Conservation (phyloP, 2,329 filamentous ascomycete species). For the Trichoderma guizhouense region DNA sequence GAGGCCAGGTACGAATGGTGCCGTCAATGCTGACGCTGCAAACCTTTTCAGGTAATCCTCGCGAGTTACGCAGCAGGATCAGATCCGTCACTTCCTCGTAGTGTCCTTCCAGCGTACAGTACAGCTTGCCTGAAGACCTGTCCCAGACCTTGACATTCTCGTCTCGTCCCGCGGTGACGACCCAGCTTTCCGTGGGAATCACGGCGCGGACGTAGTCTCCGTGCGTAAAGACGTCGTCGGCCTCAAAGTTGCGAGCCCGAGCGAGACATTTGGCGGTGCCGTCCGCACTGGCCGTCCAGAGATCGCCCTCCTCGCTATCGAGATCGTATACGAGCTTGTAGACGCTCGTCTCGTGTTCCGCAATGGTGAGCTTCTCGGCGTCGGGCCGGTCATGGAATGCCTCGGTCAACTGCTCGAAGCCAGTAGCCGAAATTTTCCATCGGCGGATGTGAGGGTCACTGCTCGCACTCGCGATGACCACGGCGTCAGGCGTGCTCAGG, state of each 20-base stretch:
- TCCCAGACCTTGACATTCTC: conserved; percentile 94
- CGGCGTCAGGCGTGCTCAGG: conserved; percentile 45
- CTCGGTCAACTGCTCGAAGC: conserved; percentile 54
- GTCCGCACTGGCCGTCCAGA: conserved; percentile 93
- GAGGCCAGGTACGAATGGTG: conserved; percentile 80
- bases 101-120: conserved; percentile 76
- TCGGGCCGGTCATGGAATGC: conserved; percentile 40
- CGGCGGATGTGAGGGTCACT: conserved; percentile 76
- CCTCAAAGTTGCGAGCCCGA: conserved; percentile 63
- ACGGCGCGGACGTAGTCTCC: conserved; percentile 89
- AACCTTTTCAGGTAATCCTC: conserved; percentile 45
- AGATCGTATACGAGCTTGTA: conserved; percentile 74
- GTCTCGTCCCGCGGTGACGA: conserved; percentile 84
- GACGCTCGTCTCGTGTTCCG: conserved; percentile 86
- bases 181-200: conserved; percentile 70
- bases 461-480: conserved; percentile 73
- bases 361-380: conserved; percentile 52
- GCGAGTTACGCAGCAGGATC: conserved; percentile 51
- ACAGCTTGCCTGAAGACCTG: conserved; percentile 64
- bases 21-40: conserved; percentile 87
- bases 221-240: conserved; percentile 71
- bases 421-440: conserved; percentile 61
- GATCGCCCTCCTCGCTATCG: conserved; percentile 60
- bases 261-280: conserved; percentile 80
- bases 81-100: conserved; percentile 90